Percentiles rank a stretch among this genome's conserved stretches.
These are phyloP conservation scores for Fusarium domesticum DNA, from an alignment of 2,329 filamentous ascomycete species.

Conservation along the genomic window DNA sequence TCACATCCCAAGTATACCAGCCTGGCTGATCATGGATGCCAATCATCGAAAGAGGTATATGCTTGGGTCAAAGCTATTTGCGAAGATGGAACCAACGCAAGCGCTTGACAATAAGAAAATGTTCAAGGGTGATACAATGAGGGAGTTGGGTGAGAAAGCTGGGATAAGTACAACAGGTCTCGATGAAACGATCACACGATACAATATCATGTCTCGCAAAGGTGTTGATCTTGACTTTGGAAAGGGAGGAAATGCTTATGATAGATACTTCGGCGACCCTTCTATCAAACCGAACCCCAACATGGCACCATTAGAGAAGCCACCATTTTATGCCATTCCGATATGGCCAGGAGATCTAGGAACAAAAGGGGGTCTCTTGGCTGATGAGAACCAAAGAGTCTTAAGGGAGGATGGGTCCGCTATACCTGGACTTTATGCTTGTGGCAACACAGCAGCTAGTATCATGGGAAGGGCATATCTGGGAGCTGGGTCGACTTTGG, in stretches of 20 bases:
- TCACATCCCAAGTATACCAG: not conserved
- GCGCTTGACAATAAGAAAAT: not conserved
- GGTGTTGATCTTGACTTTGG: not conserved
- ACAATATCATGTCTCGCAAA: not conserved
- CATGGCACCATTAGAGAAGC: not conserved
- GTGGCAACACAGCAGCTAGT: slow-evolving; percentile 7
- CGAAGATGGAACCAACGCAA: not conserved
- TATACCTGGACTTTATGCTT: not conserved
- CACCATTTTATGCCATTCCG: not conserved
- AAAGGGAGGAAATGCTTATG: not conserved
- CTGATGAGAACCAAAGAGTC: not conserved
- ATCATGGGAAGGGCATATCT: slow-evolving; percentile 6
- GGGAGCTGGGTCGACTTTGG: slow-evolving; percentile 6
- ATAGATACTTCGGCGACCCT: not conserved
- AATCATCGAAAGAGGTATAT: slow-evolving; percentile 1
- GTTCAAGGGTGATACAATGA: not conserved
- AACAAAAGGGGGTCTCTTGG: not conserved
- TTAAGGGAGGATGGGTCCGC: not conserved
- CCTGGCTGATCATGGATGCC: slow-evolving; percentile 1
- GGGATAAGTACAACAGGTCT: not conserved
- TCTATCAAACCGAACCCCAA: not conserved
- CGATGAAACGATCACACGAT: not conserved
- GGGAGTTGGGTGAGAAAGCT: not conserved
- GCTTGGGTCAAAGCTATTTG: not conserved
- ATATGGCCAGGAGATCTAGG: not conserved